Conservation (phyloP, 805 yeast genomes). For the Danielozyma ontarioensis region DNA sequence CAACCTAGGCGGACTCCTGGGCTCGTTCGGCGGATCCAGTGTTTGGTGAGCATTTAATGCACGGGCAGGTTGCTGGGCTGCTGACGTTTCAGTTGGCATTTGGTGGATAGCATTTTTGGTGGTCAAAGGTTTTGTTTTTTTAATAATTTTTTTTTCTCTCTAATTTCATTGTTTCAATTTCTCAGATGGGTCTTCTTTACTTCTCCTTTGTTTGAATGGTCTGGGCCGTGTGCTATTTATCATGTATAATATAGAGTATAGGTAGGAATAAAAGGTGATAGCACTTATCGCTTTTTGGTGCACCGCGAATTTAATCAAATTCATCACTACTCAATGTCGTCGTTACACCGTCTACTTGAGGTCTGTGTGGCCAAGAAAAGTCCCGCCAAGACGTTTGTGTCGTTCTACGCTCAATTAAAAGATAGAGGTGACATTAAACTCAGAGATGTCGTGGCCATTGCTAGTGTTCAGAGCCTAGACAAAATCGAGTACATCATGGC, state of each 20-base stretch:
- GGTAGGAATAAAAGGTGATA: too few relatives aligned
- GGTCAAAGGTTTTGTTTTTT: not conserved
- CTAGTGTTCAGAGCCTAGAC: slow-evolving; percentile 3
- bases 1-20: not conserved
- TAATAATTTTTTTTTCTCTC: not conserved
- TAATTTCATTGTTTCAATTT: too few relatives aligned
- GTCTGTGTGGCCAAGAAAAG: slow-evolving; percentile 14
- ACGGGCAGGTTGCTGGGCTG: too few relatives aligned
- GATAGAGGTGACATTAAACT: slow-evolving; percentile 21
- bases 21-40: slow-evolving; percentile 12
- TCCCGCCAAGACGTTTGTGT: slow-evolving; percentile 19
- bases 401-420: slow-evolving; percentile 24
- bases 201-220: too few relatives aligned
- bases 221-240: too few relatives aligned
- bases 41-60: too few relatives aligned
- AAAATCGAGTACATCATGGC: slow-evolving; percentile 13
- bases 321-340: slow-evolving; percentile 4
- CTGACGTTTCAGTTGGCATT: too few relatives aligned
- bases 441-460: slow-evolving; percentile 12
- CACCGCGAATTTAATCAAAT: slow-evolving; percentile 3
- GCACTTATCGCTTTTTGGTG: not conserved
- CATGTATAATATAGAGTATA: too few relatives aligned
- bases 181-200: too few relatives aligned
- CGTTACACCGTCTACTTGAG: too few relatives aligned
- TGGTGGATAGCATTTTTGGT: too few relatives aligned